Percentiles rank a stretch among this genome's conserved stretches.
Evolutionary conservation across 2,329 filamentous ascomycete genomes (phyloP).

Genomic region (Arthroderma uncinatum): DNA sequence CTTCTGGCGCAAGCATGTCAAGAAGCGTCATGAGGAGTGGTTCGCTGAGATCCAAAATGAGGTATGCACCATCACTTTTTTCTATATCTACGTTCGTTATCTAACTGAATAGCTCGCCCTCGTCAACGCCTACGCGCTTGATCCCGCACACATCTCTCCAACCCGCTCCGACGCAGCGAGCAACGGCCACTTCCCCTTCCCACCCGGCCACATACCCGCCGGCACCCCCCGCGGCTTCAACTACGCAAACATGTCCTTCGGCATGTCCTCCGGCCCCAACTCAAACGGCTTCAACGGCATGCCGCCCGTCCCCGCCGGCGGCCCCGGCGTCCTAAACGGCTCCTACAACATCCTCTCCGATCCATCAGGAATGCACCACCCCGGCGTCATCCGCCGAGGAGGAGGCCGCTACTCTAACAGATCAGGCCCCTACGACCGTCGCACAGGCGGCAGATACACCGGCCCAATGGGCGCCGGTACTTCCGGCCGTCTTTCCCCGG

Average conservation of each 20-base stretch:
- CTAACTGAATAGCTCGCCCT: constrained; percentile 87
- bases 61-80: constrained; percentile 44
- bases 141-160: constrained; percentile 87
- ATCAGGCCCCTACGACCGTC: constrained; percentile 63
- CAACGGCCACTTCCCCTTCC: constrained; percentile 85
- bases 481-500: constrained; percentile 39
- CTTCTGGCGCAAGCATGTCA: constrained; percentile 96
- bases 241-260: constrained; percentile 59
- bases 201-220: constrained; percentile 60
- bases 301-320: not conserved
- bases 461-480: constrained; percentile 18
- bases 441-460: constrained; percentile 38
- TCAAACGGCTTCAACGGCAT: not conserved
- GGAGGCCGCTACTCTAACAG: constrained; percentile 53
- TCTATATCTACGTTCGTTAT: not conserved
- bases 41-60: constrained; percentile 68
- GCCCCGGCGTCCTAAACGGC: not conserved
- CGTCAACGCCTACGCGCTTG: constrained; percentile 87
- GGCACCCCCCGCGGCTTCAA: constrained; percentile 91
- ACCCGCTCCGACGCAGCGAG: constrained; percentile 88
- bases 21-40: constrained; percentile 91
- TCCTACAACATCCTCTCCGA: constrained; percentile 27
- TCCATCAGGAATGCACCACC: constrained; percentile 37
- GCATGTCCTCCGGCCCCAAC: constrained; percentile 28
- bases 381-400: constrained; percentile 58